Base-by-base conservation (phyloP, 768 basidiomycete species). In the Mycena haematopus region DNA sequence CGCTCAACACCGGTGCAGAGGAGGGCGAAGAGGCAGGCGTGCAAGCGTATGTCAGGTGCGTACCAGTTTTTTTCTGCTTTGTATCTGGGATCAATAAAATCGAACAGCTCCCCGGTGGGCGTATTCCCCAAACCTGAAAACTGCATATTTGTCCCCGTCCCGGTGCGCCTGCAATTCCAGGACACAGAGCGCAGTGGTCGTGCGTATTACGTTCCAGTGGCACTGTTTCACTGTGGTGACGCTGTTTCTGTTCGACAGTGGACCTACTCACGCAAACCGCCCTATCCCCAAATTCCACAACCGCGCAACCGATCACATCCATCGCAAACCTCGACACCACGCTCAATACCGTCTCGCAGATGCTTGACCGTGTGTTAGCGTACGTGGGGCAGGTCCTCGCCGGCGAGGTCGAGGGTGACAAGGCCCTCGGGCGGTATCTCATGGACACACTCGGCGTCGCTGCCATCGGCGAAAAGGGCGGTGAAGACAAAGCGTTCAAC, bases 101-200 rank as follows among this genome's bases (percentile, higher is more conserved):
- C 15, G 38, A 6, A 21, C 68, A 94, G 93, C 72, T 91, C 94
- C 56, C 93, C 94, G 5, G 87, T 98, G 17, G 95, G 96, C 13
- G 86, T 95, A 25, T 85, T 82, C 73, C 92, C 91, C 36, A 96
- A 94, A 78, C 87, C 93, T 46, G 96, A 98, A 79, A 96, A 97
- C 77, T 93, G 92, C 69, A 92, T 96, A 31, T 99, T 99, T 76
- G 82, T 92, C 29, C 96, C 96, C 36, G 87, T 99, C 54, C 91
- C 93, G n/a, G 90, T 92, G 62, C 86, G 91, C 64, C 81, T 99
- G 59, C 86, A 86, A 68, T 92, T 92, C 76, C 86, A 90, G 68
- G 87, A 92, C 47, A 83, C 89, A 35, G 96, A 99, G 73, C 87
- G 90, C 63, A 89, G 91, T 64, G 93, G 93, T 46, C 79, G 95